Evolutionary conservation across 129 eudicot genomes (phyloP).

Genomic region (Logfia minima): DNA sequence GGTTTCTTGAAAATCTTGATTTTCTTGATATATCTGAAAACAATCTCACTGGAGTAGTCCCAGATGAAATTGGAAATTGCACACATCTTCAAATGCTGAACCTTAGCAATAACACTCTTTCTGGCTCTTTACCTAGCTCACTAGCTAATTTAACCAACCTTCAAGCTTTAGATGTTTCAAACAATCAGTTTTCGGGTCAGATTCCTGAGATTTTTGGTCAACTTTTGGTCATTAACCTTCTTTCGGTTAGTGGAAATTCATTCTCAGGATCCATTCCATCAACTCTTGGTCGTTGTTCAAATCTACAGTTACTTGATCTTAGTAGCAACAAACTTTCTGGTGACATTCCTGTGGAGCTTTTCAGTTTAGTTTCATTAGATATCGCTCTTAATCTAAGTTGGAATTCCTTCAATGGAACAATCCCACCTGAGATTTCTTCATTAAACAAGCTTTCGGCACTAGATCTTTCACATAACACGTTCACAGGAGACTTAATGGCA

Average conservation of each 20-base stretch:
- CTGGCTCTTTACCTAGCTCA: conserved; percentile 56
- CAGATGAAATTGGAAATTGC: conserved; percentile 76
- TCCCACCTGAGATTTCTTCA: conserved; percentile 64
- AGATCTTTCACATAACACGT: conserved; percentile 81
- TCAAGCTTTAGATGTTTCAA: conserved; percentile 70
- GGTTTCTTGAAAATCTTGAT: conserved; percentile 49
- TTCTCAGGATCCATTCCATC: conserved; percentile 63
- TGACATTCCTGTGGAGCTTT: conserved; percentile 65
- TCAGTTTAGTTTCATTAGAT: conserved; percentile 60
- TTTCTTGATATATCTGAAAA: conserved; percentile 71
- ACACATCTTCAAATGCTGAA: conserved; percentile 66
- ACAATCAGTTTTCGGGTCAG: conserved; percentile 55
- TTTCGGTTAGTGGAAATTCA: conserved; percentile 45
- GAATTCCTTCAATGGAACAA: conserved; percentile 59
- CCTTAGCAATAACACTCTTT: conserved; percentile 56
- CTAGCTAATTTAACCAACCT: conserved; percentile 54
- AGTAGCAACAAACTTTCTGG: conserved; percentile 67
- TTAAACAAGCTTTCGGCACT: conserved; percentile 71
- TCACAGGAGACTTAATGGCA: conserved; percentile 60
- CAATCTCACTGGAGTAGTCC: conserved; percentile 54
- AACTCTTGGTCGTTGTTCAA: conserved; percentile 51
- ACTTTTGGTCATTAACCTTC: conserved; percentile 47
- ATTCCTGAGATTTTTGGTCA: conserved; percentile 64
- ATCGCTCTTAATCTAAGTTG: conserved; percentile 83
- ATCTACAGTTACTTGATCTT: conserved; percentile 77